Evolutionary conservation across 495 filamentous ascomycete genomes (phyloP), one percentile per base, ranked within the genome.

Genomic region (Neurospora tetrasperma): DNA sequence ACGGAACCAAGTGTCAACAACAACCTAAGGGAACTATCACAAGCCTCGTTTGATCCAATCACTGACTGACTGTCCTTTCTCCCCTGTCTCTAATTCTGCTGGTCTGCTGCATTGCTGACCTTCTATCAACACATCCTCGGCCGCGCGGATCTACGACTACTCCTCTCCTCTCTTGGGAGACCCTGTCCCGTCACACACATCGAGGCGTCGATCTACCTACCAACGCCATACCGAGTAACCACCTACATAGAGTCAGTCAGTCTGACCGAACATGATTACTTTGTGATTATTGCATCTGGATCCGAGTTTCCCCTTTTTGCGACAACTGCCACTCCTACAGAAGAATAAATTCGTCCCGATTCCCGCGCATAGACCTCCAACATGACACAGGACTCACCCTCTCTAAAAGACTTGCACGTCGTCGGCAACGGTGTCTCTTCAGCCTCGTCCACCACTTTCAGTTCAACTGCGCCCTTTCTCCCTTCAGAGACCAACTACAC

Each of bases 381-480:
- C 0, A 76, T 76, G 74, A 76, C 74, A 41, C 73, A 74, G 5
- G 71, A 71, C 35, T 42, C 38, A 39, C 73, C 16, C 27, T 74
- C 73, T 27, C 42, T 38, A n/a, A 72, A 77, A n/a, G 75, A 74
- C 20, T 39, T 20, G 46, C 72, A 68, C 70, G 41, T 72, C 70
- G 41, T 72, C 70, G 62, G 44, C 40, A 77, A 77, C 68, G 75
- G 75, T 71, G 73, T 71, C 69, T 70, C 23, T 42, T 54, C 69
- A 41, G 54, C 54, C 16, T 66, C 54, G 54, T 35, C 27, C 9
- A 66, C 54, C 14, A 66, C 54, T 3, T 66, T 66, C 5, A 66
- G 54, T 35, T 66, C 54, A 66, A 66, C 54, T 66, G 54, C 54
- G 27, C 54, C 54, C 27, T 66, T 66, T 66, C 54, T 27, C 14